Conservation (phyloP, 805 yeast species). For the Hanseniaspora guilliermondii region DNA sequence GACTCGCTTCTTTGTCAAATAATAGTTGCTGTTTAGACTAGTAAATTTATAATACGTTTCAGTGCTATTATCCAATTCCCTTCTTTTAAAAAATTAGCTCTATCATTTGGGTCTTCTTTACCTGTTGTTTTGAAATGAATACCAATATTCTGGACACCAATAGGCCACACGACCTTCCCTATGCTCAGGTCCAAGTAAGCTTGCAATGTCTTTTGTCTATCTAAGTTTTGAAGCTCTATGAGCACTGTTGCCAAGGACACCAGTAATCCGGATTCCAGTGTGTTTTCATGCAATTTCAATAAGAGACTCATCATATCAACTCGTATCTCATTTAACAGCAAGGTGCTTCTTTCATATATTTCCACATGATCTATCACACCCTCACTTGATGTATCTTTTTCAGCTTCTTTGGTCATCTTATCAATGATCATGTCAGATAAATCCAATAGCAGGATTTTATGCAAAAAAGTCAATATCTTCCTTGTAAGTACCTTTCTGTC, state of each 20-base stretch:
- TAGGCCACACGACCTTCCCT: conserved; percentile 88
- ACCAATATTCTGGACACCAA: conserved; percentile 68
- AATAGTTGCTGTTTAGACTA: neutral
- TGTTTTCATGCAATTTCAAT: conserved; percentile 38
- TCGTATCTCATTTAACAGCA: conserved; percentile 33
- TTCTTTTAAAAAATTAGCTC: conserved; percentile 67
- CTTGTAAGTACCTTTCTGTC: neutral
- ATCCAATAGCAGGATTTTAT: conserved; percentile 1
- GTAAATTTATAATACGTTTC: conserved; percentile 57
- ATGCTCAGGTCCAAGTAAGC: conserved; percentile 63
- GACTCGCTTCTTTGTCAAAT: neutral
- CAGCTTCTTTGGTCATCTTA: neutral
- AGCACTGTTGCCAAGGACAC: conserved; percentile 49
- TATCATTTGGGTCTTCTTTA: conserved; percentile 22
- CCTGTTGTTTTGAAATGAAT: conserved; percentile 49
- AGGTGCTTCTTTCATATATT: conserved; percentile 17
- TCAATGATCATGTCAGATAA: neutral
- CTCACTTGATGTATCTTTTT: neutral
- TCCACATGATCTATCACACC: conserved; percentile 3
- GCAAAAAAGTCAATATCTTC: conserved; percentile 6
- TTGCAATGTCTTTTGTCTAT: conserved; percentile 46
- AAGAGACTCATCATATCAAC: conserved; percentile 40
- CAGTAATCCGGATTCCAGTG: conserved; percentile 32
- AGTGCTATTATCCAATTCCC: conserved; percentile 67
- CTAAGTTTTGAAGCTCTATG: conserved; percentile 41